Evolutionary conservation across 2,329 filamentous ascomycete genomes (phyloP), one percentile per base, ranked within the genome.

Genomic region (Colletotrichum sp.): DNA sequence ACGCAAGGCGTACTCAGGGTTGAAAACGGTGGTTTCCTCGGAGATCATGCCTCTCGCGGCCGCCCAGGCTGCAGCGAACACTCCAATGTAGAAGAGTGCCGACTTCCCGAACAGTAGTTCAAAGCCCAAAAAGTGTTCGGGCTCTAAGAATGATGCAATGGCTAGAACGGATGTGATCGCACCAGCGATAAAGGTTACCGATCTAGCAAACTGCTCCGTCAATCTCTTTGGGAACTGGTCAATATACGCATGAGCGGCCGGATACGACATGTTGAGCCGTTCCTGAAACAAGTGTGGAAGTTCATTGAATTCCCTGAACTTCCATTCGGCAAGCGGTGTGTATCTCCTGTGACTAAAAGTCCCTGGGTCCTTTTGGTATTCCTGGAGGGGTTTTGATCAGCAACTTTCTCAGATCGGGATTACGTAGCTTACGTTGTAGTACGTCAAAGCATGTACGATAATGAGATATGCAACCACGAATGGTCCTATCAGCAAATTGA

Each of bases 241-340:
- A 30, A 99, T 90, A 81, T 99, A 99, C 64, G 95, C 92, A 39
- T 94, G 95, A 3, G 97, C 96, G 82, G 95, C 98, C 0, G 96
- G 96, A 81, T 97, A 96, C 1, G 97, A 98, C 94, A 99, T 98
- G 78, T 98, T 96, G 57, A 96, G 89, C 24, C 97, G 93, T 78
- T 96, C 95, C 76, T 96, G 92, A 81, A 99, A 99, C 3, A 99
- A 89, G 84, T 99, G 97, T 72, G 94, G 94, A 2, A 99, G 89
- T 84, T 99, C 97, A 81, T 99, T 99, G 89, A 99, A 99, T 83
- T 99, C 96, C 64, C 97, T 93, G 78, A 99, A 98, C 81, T 98
- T 99, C 97, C 97, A 99, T 83, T 98, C 95, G 0, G 97, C 97
- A 67, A 98, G 91, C 2, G 96, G 95, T 0, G 96, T 99, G 82